Percentiles rank a stretch among this genome's conserved stretches.
Evolutionary conservation across 1,284 basidiomycete genomes (phyloP).

Genomic region (Peniophora sp.): DNA sequence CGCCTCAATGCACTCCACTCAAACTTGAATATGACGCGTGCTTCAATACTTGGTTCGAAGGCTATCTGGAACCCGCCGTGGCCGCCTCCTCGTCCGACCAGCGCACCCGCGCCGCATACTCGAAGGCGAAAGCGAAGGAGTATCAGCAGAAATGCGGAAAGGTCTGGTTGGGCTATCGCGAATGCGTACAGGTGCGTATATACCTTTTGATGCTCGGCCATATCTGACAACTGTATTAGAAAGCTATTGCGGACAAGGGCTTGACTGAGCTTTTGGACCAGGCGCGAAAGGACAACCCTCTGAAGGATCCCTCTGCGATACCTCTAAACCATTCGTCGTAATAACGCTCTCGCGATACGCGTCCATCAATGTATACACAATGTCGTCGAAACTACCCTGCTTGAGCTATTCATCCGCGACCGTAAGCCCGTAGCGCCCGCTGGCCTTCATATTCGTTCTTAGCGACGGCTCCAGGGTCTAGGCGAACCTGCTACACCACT

Average conservation of each 20-base stretch:
- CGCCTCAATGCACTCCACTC: slow-evolving; percentile 78
- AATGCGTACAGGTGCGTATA: slow-evolving; percentile 63
- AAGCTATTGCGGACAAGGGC: slow-evolving; percentile 74
- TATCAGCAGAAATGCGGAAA: slow-evolving; percentile 79
- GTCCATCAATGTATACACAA: no score
- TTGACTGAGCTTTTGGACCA: slow-evolving; percentile 71
- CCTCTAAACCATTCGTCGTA: no score
- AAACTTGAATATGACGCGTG: slow-evolving; percentile 89
- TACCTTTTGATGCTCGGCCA: neutral
- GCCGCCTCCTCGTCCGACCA: slow-evolving; percentile 26
- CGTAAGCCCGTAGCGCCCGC: no score
- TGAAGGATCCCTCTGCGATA: no score
- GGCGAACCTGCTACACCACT: no score
- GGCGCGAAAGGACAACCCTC: slow-evolving; percentile 48
- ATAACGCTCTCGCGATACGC: no score
- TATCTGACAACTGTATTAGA: slow-evolving; percentile 36
- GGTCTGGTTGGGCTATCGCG: slow-evolving; percentile 72
- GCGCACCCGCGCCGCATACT: slow-evolving; percentile 30
- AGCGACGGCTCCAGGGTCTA: no score
- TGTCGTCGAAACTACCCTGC: no score
- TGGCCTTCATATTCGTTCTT: no score
- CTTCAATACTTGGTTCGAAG: slow-evolving; percentile 96
- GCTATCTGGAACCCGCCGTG: slow-evolving; percentile 79
- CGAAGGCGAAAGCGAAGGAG: slow-evolving; percentile 61
- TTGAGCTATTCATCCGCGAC: no score